phyloP scores from a whole-genome alignment of 179 eudicot genomes.

The Corrigiola litoralis region DNA sequence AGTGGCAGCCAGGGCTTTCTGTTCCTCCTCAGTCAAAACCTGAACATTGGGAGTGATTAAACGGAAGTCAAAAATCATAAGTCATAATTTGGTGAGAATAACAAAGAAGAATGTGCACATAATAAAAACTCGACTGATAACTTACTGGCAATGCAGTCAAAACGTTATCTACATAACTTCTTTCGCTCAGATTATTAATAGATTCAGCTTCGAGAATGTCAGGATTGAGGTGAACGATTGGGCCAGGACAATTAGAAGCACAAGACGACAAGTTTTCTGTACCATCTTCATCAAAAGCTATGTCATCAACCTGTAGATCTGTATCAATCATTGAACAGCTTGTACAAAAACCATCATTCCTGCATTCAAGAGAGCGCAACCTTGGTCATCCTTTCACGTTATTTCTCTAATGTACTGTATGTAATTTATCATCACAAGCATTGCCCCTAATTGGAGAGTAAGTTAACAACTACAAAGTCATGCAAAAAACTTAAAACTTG shows the following conservation, averaged over 20 bases:
- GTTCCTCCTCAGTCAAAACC: constrained; percentile 86
- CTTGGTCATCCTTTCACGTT: neutral
- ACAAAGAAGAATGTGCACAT: neutral
- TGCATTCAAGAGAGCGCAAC: constrained; percentile 25
- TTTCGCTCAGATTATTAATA: constrained; percentile 46
- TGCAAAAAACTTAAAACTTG: neutral
- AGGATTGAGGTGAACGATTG: constrained; percentile 47
- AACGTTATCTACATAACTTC: constrained; percentile 54
- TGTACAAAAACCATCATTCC: constrained; percentile 43
- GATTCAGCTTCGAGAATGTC: constrained; percentile 56
- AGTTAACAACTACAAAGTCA: neutral
- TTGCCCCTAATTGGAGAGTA: neutral
- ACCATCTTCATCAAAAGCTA: constrained; percentile 45
- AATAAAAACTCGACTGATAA: constrained; percentile 5
- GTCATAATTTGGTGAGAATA: neutral
- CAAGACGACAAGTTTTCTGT: constrained; percentile 42
- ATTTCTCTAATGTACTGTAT: neutral
- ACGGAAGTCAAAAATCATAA: neutral
- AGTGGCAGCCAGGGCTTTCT: constrained; percentile 71
- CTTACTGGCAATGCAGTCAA: constrained; percentile 78
- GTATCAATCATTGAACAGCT: constrained; percentile 61
- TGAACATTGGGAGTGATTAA: constrained; percentile 19
- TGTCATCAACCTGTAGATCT: constrained; percentile 36
- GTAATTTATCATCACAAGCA: neutral
- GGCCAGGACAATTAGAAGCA: constrained; percentile 39